Base-by-base conservation (phyloP, 2,329 filamentous ascomycete genomes). In the Karstenula rhodostoma region DNA sequence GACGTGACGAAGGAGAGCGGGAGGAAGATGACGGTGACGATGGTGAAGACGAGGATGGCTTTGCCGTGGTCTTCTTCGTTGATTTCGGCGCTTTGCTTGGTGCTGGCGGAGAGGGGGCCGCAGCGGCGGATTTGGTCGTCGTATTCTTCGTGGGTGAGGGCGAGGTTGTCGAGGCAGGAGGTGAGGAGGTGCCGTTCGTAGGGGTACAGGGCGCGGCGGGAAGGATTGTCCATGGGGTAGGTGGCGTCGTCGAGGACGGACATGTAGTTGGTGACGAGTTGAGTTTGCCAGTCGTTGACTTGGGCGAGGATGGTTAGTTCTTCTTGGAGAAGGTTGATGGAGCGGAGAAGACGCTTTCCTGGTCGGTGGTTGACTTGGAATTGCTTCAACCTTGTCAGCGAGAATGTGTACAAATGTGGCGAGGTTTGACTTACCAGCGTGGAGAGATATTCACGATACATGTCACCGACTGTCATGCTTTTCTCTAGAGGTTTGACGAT, bases 11-110 rank as follows among this genome's bases (percentile, higher is more conserved):
- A 82, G 5, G 78, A 81, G 6, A 82, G 67, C 0, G 80, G 80
- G 9, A 82, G 69, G 56, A 82, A 82, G 32, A 82, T 73, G 50
- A 80, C 73, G 0, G 80, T 82, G 5, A 81, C 78, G 17, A 80
- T 71, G 0, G 79, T 82, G 57, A 82, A 82, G 12, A 81, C 75
- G 17, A 81, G 67, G 48, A 81, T 81, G 0, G 79, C 79, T 60
- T 81, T 80, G 10, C 79, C 78, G 55, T 82, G 70, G 49, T 74
- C 72, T 62, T 77, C 73, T 57, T 76, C 73, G 44, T 72, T 76
- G 62, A 77, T 75, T 51, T 77, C 73, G 19, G 72, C 62, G 35
- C 66, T 72, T 53, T 76, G 73, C 46, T 77, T 77, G 4, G 73
- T 72, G 40, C 61, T 73, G 25, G 76, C 72, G 3, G 73, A 68